These are phyloP conservation scores for Rhynchospora pubera DNA, from an alignment of 176 grass and related monocot species.

Conservation along the genomic window DNA sequence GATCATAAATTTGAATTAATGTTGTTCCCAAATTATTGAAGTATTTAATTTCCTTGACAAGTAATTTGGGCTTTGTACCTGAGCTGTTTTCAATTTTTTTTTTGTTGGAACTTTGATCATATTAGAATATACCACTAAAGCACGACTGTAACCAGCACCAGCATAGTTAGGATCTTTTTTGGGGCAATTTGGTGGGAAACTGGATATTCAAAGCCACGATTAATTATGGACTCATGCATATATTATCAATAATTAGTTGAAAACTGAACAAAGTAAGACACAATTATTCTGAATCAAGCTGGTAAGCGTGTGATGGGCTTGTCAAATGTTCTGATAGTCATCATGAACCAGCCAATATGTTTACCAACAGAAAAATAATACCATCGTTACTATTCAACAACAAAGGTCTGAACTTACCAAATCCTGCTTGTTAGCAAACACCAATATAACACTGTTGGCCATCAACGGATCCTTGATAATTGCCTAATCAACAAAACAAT, in stretches of 20 bases:
- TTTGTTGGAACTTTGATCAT: neutral
- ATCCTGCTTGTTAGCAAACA: slow-evolving; percentile 95
- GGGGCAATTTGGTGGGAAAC: neutral
- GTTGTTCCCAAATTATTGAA: neutral
- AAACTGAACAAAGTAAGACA: neutral
- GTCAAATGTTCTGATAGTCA: neutral
- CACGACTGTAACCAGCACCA: neutral
- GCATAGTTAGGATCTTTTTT: neutral
- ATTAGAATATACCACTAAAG: neutral
- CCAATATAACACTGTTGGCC: slow-evolving; percentile 78
- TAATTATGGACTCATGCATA: neutral
- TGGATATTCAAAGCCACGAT: neutral
- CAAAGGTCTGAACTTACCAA: slow-evolving; percentile 50
- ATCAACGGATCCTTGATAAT: slow-evolving; percentile 89
- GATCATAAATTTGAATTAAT: neutral
- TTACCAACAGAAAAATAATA: neutral
- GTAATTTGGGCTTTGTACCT: neutral
- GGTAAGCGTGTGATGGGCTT: neutral
- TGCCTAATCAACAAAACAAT: slow-evolving; percentile 34
- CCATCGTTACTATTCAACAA: neutral
- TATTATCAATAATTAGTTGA: neutral
- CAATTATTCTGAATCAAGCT: neutral
- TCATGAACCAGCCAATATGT: neutral
- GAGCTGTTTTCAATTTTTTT: neutral
- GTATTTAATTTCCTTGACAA: neutral